phyloP scores from a whole-genome alignment of 805 yeast species.

The Ogataea methylovora region DNA sequence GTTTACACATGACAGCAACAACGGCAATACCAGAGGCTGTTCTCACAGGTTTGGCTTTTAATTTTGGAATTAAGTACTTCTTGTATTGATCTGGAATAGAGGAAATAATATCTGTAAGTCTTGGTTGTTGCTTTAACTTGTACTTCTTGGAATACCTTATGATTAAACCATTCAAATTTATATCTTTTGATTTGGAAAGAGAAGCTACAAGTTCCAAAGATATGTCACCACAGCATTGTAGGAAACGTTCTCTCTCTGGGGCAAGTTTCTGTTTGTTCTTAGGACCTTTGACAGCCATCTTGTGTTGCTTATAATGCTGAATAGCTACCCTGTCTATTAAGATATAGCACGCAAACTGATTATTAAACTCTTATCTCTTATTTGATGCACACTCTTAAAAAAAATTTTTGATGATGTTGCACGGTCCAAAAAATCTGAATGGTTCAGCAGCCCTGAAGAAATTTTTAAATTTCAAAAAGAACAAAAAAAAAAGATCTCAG shows the following conservation, averaged over 20 bases:
- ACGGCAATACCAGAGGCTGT: slow-evolving; percentile 99
- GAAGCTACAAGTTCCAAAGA: slow-evolving; percentile 80
- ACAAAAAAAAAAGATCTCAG: too few species aligned
- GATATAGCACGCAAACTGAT: neutral
- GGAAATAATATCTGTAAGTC: slow-evolving; percentile 88
- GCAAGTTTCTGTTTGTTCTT: slow-evolving; percentile 56
- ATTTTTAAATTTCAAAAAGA: too few species aligned
- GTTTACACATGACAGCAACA: slow-evolving; percentile 98
- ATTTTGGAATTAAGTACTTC: slow-evolving; percentile 82
- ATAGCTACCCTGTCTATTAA: too few species aligned
- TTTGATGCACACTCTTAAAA: too few species aligned
- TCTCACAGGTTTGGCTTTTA: slow-evolving; percentile 97
- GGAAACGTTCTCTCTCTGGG: slow-evolving; percentile 88
- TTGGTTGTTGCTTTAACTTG: slow-evolving; percentile 85
- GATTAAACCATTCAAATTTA: slow-evolving; percentile 86
- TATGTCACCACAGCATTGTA: slow-evolving; percentile 89
- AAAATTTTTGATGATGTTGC: too few species aligned
- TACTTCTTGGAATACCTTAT: slow-evolving; percentile 82
- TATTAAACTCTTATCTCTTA: slow-evolving; percentile 3
- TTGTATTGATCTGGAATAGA: slow-evolving; percentile 96
- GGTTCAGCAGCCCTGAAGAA: too few species aligned
- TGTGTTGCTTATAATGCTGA: neutral
- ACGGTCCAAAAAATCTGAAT: too few species aligned
- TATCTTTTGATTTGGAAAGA: slow-evolving; percentile 63
- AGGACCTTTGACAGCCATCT: slow-evolving; percentile 23